A percentile compares a stretch with the other conserved stretches of the same genome.
These are phyloP conservation scores for Kazachstania psychrophila DNA, from an alignment of 805 yeast genomes.

Conservation along the genomic window DNA sequence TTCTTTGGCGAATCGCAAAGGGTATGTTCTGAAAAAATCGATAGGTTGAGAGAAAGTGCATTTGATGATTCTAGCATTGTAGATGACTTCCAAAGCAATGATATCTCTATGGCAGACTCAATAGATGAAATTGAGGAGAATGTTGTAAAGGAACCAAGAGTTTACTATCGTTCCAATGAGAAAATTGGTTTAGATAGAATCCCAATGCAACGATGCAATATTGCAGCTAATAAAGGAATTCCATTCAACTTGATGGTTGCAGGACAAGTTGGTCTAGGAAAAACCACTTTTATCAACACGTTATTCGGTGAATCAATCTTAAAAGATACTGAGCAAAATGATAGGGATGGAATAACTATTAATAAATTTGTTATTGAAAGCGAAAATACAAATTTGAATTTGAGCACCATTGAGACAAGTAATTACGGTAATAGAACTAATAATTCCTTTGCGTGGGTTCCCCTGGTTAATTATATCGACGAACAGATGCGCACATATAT, in stretches of 20 bases:
- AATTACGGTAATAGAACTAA: conserved; percentile 68
- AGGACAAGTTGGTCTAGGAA: conserved; percentile 82
- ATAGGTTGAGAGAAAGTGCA: no score
- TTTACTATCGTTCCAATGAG: no score
- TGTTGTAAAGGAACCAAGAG: not conserved
- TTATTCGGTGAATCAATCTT: conserved; percentile 46
- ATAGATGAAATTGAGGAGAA: no score
- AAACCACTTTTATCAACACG: conserved; percentile 72
- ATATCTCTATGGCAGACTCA: no score
- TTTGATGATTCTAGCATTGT: not conserved
- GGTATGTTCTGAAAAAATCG: no score
- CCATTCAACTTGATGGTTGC: conserved; percentile 74
- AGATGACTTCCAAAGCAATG: no score
- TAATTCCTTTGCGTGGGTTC: conserved; percentile 57
- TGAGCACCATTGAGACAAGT: conserved; percentile 64
- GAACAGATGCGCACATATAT: conserved; percentile 60
- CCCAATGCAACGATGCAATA: conserved; percentile 25
- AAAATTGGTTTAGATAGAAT: conserved; percentile 24
- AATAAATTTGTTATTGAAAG: conserved; percentile 38
- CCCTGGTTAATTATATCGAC: conserved; percentile 65
- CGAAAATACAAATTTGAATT: conserved; percentile 45
- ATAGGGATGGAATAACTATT: not conserved
- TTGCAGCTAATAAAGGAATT: conserved; percentile 48
- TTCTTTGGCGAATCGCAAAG: not conserved
- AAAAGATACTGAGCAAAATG: not conserved